Evolutionary conservation across 2,329 filamentous ascomycete species (phyloP).

Genomic region (Phaeosphaeriaceae sp.): DNA sequence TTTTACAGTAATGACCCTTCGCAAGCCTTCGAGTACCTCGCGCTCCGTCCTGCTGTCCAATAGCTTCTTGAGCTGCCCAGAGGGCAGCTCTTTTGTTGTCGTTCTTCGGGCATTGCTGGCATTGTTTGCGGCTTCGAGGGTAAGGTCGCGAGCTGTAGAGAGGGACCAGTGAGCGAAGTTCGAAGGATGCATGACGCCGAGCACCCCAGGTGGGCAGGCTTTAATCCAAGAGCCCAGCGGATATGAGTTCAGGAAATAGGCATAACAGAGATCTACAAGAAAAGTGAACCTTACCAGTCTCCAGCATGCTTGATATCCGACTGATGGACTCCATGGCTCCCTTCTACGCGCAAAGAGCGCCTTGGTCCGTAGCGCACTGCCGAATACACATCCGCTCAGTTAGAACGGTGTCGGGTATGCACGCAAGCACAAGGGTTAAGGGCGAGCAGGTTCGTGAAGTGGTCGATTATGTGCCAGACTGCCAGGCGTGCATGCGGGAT

Average conservation of each 20-base stretch:
- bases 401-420: constrained; percentile 34
- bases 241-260: neutral
- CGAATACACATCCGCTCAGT: constrained; percentile 8
- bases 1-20: constrained; percentile 83
- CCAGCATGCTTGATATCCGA: constrained; percentile 89
- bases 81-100: constrained; percentile 71
- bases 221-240: too few relatives aligned
- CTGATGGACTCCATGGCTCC: constrained; percentile 90
- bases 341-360: constrained; percentile 16
- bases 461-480: constrained; percentile 27
- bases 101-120: constrained; percentile 67
- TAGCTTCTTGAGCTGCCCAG: constrained; percentile 90
- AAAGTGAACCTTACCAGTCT: constrained; percentile 72
- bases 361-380: constrained; percentile 20
- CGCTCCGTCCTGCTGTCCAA: constrained; percentile 92
- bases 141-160: constrained; percentile 85
- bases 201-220: constrained; percentile 11
- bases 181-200: constrained; percentile 43
- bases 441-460: constrained; percentile 26
- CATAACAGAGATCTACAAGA: constrained; percentile 7
- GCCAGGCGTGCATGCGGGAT: constrained; percentile 6
- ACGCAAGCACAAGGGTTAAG: constrained; percentile 23
- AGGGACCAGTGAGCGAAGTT: constrained; percentile 50
- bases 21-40: constrained; percentile 89
- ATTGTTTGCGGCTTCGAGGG: constrained; percentile 93